Evolutionary conservation across 2,329 filamentous ascomycete genomes (phyloP).

Genomic region (Lojkania enalia): DNA sequence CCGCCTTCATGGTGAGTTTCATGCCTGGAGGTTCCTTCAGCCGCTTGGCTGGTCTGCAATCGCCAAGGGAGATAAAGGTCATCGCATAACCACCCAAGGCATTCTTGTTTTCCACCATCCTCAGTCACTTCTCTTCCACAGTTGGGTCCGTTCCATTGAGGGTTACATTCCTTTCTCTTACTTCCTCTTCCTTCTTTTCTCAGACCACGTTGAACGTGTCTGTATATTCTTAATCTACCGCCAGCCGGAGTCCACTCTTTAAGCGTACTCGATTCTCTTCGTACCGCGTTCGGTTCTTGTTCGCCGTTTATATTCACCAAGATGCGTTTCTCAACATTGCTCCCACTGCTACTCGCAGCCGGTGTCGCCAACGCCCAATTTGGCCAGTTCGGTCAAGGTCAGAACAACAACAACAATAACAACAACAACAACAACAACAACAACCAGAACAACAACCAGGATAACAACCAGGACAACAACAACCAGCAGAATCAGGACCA

Average conservation of each 20-base stretch:
- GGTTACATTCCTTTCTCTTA: conserved; percentile 48
- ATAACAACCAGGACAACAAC: conserved; percentile 24
- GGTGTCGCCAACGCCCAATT: conserved; percentile 41
- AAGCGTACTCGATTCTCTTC: conserved; percentile 23
- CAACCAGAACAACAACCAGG: conserved; percentile 13
- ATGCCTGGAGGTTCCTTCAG: conserved; percentile 39
- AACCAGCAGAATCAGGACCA: conserved; percentile 9
- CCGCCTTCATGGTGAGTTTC: conserved; percentile 47
- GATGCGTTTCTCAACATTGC: conserved; percentile 43
- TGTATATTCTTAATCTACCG: conserved; percentile 44
- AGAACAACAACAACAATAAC: conserved; percentile 8
- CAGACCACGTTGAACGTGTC: conserved; percentile 49
- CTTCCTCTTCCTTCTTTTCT: conserved; percentile 39
- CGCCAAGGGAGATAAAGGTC: conserved; percentile 44
- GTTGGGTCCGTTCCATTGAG: conserved; percentile 36
- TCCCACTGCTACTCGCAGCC: conserved; percentile 40
- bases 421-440: conserved; percentile 18
- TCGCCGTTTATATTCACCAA: conserved; percentile 13
- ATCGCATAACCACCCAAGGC: conserved; percentile 29
- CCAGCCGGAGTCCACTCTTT: conserved; percentile 45
- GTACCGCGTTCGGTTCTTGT: conserved; percentile 10
- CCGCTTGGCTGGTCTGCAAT: no score
- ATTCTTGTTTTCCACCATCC: conserved; percentile 34
- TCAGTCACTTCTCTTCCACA: conserved; percentile 36
- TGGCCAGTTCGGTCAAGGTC: conserved; percentile 19